These are phyloP conservation scores for Lecanicillium sp. DNA, from an alignment of 2,329 filamentous ascomycete species.

Conservation along the genomic window DNA sequence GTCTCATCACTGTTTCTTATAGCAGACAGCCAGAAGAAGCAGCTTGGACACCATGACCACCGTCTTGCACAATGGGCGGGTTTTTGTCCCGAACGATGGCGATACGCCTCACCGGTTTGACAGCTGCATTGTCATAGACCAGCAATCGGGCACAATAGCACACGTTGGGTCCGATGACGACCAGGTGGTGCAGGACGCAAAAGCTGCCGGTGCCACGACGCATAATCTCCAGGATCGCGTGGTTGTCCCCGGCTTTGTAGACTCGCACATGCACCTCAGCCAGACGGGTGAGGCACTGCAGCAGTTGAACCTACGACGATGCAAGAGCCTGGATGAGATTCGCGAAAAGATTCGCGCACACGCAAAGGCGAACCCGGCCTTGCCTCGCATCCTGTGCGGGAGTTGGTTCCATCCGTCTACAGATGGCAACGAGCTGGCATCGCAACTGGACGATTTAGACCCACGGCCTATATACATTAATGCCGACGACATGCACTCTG, in stretches of 20 bases:
- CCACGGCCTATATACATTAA: slow-evolving; percentile 42
- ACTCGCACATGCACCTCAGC: slow-evolving; percentile 43
- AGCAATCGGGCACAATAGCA: not conserved
- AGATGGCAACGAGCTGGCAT: slow-evolving; percentile 25
- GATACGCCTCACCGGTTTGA: slow-evolving; percentile 2
- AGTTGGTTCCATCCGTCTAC: slow-evolving; percentile 39
- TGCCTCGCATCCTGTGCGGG: slow-evolving; percentile 35
- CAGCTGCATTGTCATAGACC: slow-evolving; percentile 1
- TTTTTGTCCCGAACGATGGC: slow-evolving; percentile 4
- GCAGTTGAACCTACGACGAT: slow-evolving; percentile 34
- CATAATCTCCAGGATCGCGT: slow-evolving; percentile 17
- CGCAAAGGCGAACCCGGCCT: slow-evolving; percentile 30
- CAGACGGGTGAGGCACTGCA: slow-evolving; percentile 38
- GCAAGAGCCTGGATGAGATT: slow-evolving; percentile 35
- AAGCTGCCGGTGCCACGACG: not conserved
- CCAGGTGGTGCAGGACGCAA: slow-evolving; percentile 1
- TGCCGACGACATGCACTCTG: slow-evolving; percentile 40
- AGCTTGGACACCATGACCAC: slow-evolving; percentile 6
- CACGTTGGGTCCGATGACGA: slow-evolving; percentile 7
- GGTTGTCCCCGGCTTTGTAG: slow-evolving; percentile 41
- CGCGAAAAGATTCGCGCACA: slow-evolving; percentile 29
- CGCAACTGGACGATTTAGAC: slow-evolving; percentile 36
- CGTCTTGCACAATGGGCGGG: slow-evolving; percentile 5
- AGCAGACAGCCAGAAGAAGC: too few relatives aligned
- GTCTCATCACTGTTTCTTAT: too few relatives aligned